phyloP scores from a whole-genome alignment of 2,329 filamentous ascomycete species.

The Aspergillus proliferans region DNA sequence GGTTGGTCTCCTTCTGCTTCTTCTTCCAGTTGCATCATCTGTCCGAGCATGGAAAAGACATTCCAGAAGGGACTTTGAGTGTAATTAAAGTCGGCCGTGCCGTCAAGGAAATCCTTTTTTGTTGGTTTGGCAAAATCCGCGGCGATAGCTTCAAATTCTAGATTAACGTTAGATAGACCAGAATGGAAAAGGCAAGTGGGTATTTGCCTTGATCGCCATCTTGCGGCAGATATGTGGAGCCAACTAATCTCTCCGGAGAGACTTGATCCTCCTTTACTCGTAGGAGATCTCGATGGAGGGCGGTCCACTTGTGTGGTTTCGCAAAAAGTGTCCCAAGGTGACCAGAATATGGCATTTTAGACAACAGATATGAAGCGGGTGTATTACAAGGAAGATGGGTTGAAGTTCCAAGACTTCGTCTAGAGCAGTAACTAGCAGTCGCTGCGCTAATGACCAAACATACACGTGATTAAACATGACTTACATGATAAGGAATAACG shows the following conservation, averaged over 20 bases:
- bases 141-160: neutral
- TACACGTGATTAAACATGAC: too few relatives aligned
- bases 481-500: too few relatives aligned
- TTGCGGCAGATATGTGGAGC: neutral
- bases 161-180: neutral
- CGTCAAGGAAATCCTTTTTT: neutral
- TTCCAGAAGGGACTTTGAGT: neutral
- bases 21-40: neutral
- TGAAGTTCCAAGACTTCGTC: neutral
- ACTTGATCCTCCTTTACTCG: neutral
- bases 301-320: neutral
- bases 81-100: neutral
- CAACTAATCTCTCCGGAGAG: neutral
- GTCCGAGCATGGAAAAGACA: neutral
- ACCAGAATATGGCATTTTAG: neutral
- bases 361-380: neutral
- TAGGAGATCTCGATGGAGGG: neutral
- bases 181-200: neutral
- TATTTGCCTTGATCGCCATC: neutral
- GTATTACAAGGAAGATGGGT: neutral
- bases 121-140: neutral
- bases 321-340: neutral
- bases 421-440: neutral
- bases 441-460: neutral
- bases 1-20: neutral